Percentiles rank a stretch among this genome's conserved stretches.
Conservation (phyloP, 139 green algal species). For the Coccomyxa sp. region DNA sequence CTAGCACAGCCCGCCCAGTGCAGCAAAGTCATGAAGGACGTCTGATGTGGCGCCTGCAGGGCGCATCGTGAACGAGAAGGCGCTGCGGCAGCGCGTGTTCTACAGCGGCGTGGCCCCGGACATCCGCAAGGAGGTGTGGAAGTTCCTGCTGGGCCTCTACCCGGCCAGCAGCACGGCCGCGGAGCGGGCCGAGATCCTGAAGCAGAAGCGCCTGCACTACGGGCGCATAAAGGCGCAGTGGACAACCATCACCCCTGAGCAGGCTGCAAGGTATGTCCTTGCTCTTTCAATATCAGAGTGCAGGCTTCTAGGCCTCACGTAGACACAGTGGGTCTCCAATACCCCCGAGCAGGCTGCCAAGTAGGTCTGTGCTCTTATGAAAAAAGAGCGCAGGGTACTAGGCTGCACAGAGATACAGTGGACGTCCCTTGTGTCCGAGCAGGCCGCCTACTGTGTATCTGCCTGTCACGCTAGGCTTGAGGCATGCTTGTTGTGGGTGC, state of each 20-base stretch:
- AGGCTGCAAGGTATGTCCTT: conserved; percentile 43
- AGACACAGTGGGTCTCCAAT: too few species aligned
- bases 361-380: too few species aligned
- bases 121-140: conserved; percentile 65
- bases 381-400: too few species aligned
- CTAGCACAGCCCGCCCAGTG: too few species aligned
- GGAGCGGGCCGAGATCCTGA: conserved; percentile 25
- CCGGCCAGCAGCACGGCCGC: conserved; percentile 22
- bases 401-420: too few species aligned
- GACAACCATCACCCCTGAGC: conserved; percentile 53
- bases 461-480: too few species aligned
- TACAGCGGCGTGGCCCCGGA: conserved; percentile 50
- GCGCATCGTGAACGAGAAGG: conserved; percentile 42
- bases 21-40: neutral
- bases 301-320: too few species aligned
- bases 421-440: too few species aligned
- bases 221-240: conserved; percentile 64
- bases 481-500: too few species aligned
- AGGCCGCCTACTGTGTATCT: too few species aligned
- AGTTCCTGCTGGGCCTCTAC: conserved; percentile 78
- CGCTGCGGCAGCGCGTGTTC: conserved; percentile 58
- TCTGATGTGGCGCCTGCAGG: conserved; percentile 26
- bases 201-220: conserved; percentile 40
- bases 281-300: neutral
- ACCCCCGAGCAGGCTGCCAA: too few species aligned